Base-by-base conservation (phyloP, 2,329 filamentous ascomycete species). In the Pseudodiploospora longispora region DNA sequence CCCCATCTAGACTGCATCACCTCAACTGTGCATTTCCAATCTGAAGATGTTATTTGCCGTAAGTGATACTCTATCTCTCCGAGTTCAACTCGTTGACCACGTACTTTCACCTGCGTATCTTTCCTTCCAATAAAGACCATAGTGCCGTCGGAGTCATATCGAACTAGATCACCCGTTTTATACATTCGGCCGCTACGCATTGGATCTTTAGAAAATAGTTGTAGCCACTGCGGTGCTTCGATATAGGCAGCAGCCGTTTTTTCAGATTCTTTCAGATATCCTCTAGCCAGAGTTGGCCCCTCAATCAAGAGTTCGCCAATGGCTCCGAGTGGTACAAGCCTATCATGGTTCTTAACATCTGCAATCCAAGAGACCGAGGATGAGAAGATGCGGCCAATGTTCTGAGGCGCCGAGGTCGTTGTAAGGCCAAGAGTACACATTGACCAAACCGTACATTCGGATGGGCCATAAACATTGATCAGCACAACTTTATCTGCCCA, bases 321-420 rank as follows among this genome's bases (percentile, higher is more conserved):
- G 8, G 32, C 12, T 34, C 32, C 32, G 32, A 34, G 12, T 9
- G 32, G 32, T 34, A 12, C 32, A 5, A 44, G 7, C 29, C 39
- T 39, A 9, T 44, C 36, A 3, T 36, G 10, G 38, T 44, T 40
- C 5, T 10, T 34, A 27, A 28, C 6, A 10, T 35, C 30, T 29
- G 30, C 36, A 30, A 44, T 36, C 42, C 36, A 44, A 27, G 29
- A 40, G 32, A 34, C 32, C 12, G 32, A 34, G 8, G 32, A 34
- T 34, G 32, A 9, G 32, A 34, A 34, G 12, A 34, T 34, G 32
- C 32, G 32, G 32, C 32, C 32, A 34, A 34, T 34, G 12, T 34
- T 34, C 12, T 3, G 32, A 34, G 32, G 32, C 12, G 32, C 12
- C 8, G 32, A 34, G 32, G 32, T 34, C 32, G 32, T 34, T 12